Base-by-base conservation (phyloP, 2,329 filamentous ascomycete species). In the Paracorniculantispora psalliotae region DNA sequence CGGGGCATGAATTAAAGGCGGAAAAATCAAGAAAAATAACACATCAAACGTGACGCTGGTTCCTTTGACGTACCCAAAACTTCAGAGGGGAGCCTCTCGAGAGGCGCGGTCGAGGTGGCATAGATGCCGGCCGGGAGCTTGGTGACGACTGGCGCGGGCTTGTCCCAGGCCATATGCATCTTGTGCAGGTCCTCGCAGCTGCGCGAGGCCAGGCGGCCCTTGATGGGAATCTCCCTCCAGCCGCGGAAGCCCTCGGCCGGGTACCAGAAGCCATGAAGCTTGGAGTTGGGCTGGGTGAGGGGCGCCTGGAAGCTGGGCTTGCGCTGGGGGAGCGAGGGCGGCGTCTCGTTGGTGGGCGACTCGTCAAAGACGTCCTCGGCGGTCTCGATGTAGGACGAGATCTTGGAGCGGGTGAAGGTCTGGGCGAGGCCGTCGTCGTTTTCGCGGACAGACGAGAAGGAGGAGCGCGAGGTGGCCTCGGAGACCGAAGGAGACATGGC, bases 81-180 rank as follows among this genome's bases (percentile, higher is more conserved):
- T 73, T 92, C 89, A 54, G 81, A 78, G 0, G 89, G 89, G 8
- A 92, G 78, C 61, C 72, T 82, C 76, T 92, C 89, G 43, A 92
- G 74, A 26, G 80, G 77, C 23, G 87, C 77, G 23, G 76, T 68
- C 59, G 83, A 82, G n/a, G 78, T 72, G 23, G 71, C 64, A 61
- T 71, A 70, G 54, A 60, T 63, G 58, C 67, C 62, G n/a, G 57
- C 43, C 5, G 60, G 55, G 63, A 72, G 73, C 62, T 70, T 67
- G 61, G 71, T 64, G 58, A 68, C 63, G 65, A 70, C 66, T 28
- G 69, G 62, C 15, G 72, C 65, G 21, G 76, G 72, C 52, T 75
- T 71, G 60, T 79, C 80, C 81, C 82, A 86, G 49, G 80, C 77
- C 69, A 82, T 77, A 61, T 76, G 77, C 66, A 86, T 67, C 61